Evolutionary conservation across 2,329 filamentous ascomycete genomes (phyloP).

Genomic region (Microdochium nivale): DNA sequence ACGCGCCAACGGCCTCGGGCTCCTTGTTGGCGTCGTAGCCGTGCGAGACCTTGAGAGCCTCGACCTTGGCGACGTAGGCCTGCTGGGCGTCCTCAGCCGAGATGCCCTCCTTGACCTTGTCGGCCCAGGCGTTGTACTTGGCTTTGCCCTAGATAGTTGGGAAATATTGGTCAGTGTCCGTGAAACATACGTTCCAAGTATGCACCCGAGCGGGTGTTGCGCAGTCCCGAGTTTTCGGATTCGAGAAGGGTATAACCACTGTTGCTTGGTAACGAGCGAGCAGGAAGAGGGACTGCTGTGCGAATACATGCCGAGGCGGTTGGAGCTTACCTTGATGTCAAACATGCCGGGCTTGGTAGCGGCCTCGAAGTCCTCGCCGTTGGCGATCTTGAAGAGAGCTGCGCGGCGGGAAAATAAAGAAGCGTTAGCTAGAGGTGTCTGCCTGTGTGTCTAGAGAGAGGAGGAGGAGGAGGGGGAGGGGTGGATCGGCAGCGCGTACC

Average conservation of each 20-base stretch:
- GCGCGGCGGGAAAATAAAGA: not conserved
- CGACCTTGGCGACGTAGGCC: conserved; percentile 65
- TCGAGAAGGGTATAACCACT: too few relatives aligned
- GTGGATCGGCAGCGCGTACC: conserved; percentile 31
- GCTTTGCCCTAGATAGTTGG: conserved; percentile 54
- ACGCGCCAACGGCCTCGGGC: conserved; percentile 44
- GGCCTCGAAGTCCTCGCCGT: conserved; percentile 44
- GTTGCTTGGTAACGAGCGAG: too few relatives aligned
- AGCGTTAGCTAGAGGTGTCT: not conserved
- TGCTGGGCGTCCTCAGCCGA: conserved; percentile 62
- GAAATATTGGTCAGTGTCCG: conserved; percentile 1
- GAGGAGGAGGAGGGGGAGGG: not conserved
- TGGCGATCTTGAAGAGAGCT: conserved; percentile 53
- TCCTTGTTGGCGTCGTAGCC: conserved; percentile 58
- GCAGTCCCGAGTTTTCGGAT: too few relatives aligned
- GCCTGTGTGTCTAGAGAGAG: not conserved
- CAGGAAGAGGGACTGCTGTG: not conserved
- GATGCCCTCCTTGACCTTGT: conserved; percentile 54
- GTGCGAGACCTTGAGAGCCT: conserved; percentile 61
- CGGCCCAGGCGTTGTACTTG: conserved; percentile 73
- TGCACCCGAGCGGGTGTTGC: too few relatives aligned
- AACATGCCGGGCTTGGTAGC: conserved; percentile 59
- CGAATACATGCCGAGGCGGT: not conserved
- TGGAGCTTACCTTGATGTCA: conserved; percentile 51
- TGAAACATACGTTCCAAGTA: conserved; percentile 1